Base-by-base conservation (phyloP, 352 stramenopile species). In the Pythium apleroticum region DNA sequence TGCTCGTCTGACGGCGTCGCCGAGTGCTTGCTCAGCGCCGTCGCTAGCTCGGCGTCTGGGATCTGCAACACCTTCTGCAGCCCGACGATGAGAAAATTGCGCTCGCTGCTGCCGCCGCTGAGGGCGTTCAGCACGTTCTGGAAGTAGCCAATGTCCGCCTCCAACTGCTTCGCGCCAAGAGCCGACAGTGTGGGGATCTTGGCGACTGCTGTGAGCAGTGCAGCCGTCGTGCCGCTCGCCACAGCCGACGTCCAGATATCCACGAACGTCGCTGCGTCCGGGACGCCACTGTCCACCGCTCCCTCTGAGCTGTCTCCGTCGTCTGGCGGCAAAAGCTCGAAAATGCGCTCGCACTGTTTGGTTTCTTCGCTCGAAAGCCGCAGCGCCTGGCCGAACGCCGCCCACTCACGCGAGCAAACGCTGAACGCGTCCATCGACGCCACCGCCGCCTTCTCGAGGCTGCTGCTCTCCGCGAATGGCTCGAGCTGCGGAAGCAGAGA, bases 401-500 rank as follows among this genome's bases (percentile, higher is more conserved):
- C 39, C 86, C 86, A 95, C 52, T 86, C 80, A 12, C 75, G 67
- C 17, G 84, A 62, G 24, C 81, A 89, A 9, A 81, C 67, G 30
- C 80, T 65, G n/a, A 84, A 65, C 1, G 76, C 73, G 11, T 79
- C 73, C 15, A 69, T 66, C 7, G 82, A 91, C 14, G 84, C 86
- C 4, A 86, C 57, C 15, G 82, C 75, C 0, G 82, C 82, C 39
- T 78, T 75, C 20, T 79, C 54, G 0, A 93, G 73, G 60, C 78
- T 87, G 60, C 61, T 80, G 65, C 83, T 95, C 48, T 91, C 74
- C 9, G 84, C 84, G 66, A 95, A 95, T 22, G 83, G 84, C 64
- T 95, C 84, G 4, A 93, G 70, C 30, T 93, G 86, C 8, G 86
- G 86, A 10, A 95, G 64, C 15, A 95, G 73, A 33, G 86, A 95